Percentiles rank a stretch among this genome's conserved stretches.
Evolutionary conservation across 495 filamentous ascomycete species (phyloP).

Genomic region (Trichoderma virens): DNA sequence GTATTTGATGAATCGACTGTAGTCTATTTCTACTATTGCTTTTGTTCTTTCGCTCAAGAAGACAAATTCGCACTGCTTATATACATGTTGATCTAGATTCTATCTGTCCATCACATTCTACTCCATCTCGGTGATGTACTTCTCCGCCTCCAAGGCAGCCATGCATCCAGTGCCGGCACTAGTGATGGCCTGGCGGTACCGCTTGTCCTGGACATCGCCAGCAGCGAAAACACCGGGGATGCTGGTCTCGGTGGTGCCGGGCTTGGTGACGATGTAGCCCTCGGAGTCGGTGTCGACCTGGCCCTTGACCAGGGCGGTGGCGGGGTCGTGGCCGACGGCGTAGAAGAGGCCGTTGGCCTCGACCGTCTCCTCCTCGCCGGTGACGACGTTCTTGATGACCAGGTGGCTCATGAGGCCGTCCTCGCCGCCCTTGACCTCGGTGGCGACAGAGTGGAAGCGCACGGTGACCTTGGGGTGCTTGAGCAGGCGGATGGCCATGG

Average conservation of each 20-base stretch:
- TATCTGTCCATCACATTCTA: conserved; percentile 14
- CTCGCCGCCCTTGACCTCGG: conserved; percentile 75
- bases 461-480: conserved; percentile 84
- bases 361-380: conserved; percentile 69
- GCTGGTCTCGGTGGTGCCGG: conserved; percentile 82
- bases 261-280: conserved; percentile 78
- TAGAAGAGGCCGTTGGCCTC: conserved; percentile 95
- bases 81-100: background rate
- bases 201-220: conserved; percentile 97
- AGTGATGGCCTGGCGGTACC: conserved; percentile 95
- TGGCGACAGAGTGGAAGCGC: conserved; percentile 70
- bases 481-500: conserved; percentile 82
- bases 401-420: conserved; percentile 82
- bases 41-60: background rate
- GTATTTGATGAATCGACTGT: background rate
- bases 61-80: background rate
- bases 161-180: conserved; percentile 93
- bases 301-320: conserved; percentile 76
- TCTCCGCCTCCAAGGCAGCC: conserved; percentile 91
- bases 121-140: conserved; percentile 74
- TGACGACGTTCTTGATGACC: conserved; percentile 67
- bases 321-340: conserved; percentile 93
- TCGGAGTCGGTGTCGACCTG: conserved; percentile 82
- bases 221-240: conserved; percentile 92
- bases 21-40: too few species aligned